Percentiles rank a stretch among this genome's conserved stretches.
Conservation (phyloP, 2,329 filamentous ascomycete species). For the Colletotrichum sublineola region DNA sequence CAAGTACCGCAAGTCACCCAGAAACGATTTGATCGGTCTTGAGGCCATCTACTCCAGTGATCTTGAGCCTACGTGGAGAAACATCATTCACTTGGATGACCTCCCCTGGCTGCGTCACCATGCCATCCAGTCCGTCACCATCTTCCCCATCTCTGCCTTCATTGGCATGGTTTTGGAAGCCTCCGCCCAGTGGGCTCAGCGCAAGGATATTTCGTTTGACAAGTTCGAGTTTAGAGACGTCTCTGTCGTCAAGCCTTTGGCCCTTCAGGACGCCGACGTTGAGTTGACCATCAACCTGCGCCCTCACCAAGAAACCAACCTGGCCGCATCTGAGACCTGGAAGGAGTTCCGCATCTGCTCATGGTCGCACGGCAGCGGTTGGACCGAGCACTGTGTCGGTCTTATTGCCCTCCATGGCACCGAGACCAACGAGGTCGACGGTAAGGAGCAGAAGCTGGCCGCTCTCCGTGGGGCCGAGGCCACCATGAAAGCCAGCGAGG, state of each 20-base stretch:
- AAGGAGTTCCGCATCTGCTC: constrained; percentile 70
- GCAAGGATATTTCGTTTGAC: constrained; percentile 51
- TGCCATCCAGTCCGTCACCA: constrained; percentile 66
- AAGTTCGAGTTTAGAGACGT: constrained; percentile 63
- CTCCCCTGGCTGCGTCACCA: constrained; percentile 72
- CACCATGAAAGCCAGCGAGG: constrained; percentile 48
- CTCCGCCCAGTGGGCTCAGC: constrained; percentile 48
- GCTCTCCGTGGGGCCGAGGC: constrained; percentile 48
- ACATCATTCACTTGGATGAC: constrained; percentile 61
- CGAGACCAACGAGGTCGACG: constrained; percentile 58
- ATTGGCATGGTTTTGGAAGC: constrained; percentile 66
- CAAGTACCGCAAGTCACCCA: constrained; percentile 55
- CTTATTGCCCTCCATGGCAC: constrained; percentile 57
- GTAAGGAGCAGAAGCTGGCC: constrained; percentile 47
- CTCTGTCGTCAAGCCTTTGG: constrained; percentile 59
- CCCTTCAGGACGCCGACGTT: constrained; percentile 62
- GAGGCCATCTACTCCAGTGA: constrained; percentile 59
- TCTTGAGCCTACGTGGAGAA: constrained; percentile 63
- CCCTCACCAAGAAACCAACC: constrained; percentile 56
- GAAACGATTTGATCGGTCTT: constrained; percentile 62
- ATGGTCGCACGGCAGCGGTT: constrained; percentile 63
- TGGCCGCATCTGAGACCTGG: constrained; percentile 61
- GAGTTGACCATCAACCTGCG: constrained; percentile 64
- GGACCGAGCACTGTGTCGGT: constrained; percentile 71
- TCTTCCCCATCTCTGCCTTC: constrained; percentile 68